Conservation (phyloP, 2,329 filamentous ascomycete genomes). For the Talaromyces amestolkiae region DNA sequence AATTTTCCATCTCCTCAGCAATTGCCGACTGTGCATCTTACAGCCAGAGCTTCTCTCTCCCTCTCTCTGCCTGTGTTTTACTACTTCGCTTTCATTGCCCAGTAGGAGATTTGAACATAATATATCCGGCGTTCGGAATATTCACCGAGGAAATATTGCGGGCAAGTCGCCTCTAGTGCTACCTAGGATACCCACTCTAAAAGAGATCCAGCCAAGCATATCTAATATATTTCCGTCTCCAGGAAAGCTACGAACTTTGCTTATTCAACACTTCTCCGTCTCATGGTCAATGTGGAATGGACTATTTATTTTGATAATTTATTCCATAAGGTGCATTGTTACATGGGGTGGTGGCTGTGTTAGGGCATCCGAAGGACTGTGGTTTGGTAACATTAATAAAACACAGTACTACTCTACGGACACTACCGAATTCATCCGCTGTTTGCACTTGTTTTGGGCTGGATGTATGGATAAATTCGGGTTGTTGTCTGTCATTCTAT, state of each 20-base stretch:
- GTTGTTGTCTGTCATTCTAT: background rate
- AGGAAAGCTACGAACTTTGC: background rate
- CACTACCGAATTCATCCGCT: conserved; percentile 2
- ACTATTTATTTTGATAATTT: background rate
- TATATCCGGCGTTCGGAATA: background rate
- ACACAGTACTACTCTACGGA: background rate
- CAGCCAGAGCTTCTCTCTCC: background rate
- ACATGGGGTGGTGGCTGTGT: conserved; percentile 11
- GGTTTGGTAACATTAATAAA: background rate
- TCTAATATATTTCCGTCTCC: background rate
- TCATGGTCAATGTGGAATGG: background rate
- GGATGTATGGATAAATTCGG: conserved; percentile 4
- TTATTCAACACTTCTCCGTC: background rate
- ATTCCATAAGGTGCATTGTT: background rate
- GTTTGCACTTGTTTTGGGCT: background rate
- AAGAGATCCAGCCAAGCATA: background rate
- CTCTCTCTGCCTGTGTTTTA: background rate
- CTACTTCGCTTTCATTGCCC: background rate
- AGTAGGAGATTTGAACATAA: background rate
- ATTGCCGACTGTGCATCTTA: background rate
- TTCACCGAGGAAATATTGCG: conserved; percentile 4
- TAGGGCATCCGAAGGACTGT: background rate
- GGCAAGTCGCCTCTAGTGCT: background rate
- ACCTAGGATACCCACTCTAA: background rate
- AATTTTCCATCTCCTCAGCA: background rate